phyloP scores from a whole-genome alignment of 192 early-diverging fungal species.

The Cladochytrium replicatum region DNA sequence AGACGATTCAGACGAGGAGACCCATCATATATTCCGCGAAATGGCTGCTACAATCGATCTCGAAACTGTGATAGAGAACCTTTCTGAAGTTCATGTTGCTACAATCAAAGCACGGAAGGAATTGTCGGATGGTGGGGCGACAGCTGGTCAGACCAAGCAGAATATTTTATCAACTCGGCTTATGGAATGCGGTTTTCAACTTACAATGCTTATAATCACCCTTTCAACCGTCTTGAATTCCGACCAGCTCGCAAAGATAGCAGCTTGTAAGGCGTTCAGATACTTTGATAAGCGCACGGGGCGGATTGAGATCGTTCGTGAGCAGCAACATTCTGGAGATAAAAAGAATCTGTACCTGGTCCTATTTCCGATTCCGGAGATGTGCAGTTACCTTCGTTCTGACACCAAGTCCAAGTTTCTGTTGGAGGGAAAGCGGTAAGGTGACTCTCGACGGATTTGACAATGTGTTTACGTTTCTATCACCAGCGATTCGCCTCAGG shows the following conservation, averaged over 20 bases:
- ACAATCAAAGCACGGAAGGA: neutral
- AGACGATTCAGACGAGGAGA: slow-evolving; percentile 21
- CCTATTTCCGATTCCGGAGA: slow-evolving; percentile 26
- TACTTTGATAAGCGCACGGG: slow-evolving; percentile 19
- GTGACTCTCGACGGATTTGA: too few relatives aligned
- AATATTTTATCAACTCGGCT: slow-evolving; percentile 6
- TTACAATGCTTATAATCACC: slow-evolving; percentile 25
- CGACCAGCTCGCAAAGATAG: slow-evolving; percentile 13
- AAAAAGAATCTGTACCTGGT: slow-evolving; percentile 19
- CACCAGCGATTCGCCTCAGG: slow-evolving; percentile 18
- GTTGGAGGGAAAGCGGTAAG: slow-evolving; percentile 20
- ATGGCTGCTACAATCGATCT: slow-evolving; percentile 15
- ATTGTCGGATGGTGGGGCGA: slow-evolving; percentile 7
- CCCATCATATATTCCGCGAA: slow-evolving; percentile 11
- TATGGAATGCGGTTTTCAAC: slow-evolving; percentile 21
- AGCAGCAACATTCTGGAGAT: slow-evolving; percentile 4
- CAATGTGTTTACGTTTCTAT: neutral
- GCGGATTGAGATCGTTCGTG: slow-evolving; percentile 25
- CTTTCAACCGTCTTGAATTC: slow-evolving; percentile 18
- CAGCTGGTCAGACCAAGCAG: slow-evolving; percentile 8
- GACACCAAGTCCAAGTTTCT: slow-evolving; percentile 22
- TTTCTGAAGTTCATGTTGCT: slow-evolving; percentile 8
- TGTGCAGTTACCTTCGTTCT: slow-evolving; percentile 16
- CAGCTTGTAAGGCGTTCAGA: slow-evolving; percentile 11
- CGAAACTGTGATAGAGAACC: slow-evolving; percentile 6